A percentile compares a stretch with the other conserved stretches of the same genome.
Conservation (phyloP, 2,329 filamentous ascomycete species). For the Colletotrichum spinosum region DNA sequence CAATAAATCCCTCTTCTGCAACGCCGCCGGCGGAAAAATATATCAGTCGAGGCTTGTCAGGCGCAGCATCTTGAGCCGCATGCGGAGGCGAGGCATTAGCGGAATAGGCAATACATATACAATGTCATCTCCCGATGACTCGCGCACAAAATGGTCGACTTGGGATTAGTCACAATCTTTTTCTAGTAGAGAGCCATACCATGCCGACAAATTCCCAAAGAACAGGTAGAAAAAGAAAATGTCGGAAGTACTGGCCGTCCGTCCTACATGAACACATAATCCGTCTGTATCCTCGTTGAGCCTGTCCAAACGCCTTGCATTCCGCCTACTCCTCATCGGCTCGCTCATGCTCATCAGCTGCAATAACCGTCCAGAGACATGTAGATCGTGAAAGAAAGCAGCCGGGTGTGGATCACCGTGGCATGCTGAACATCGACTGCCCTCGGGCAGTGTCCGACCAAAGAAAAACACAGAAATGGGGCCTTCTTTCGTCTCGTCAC, state of each 20-base stretch:
- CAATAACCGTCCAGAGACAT: neutral
- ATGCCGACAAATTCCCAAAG: neutral
- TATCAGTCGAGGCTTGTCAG: too few species aligned
- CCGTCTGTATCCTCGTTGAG: too few species aligned
- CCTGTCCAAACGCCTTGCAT: slow-evolving; percentile 23
- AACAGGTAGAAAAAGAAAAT: slow-evolving; percentile 4
- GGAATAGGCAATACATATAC: too few species aligned
- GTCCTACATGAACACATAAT: too few species aligned
- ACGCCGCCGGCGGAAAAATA: slow-evolving; percentile 37
- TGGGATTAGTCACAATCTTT: slow-evolving; percentile 23
- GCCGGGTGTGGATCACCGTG: neutral
- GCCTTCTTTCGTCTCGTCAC: slow-evolving; percentile 13
- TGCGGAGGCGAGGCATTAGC: too few species aligned
- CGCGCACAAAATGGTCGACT: neutral
- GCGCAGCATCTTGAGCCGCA: too few species aligned
- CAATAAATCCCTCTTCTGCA: slow-evolving; percentile 31
- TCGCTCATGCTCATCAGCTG: slow-evolving; percentile 11
- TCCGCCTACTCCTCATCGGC: slow-evolving; percentile 15
- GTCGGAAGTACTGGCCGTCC: too few species aligned
- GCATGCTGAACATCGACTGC: neutral
- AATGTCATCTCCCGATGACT: too few species aligned
- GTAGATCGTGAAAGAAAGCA: slow-evolving; percentile 2
- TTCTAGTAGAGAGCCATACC: neutral
- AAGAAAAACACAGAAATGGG: slow-evolving; percentile 7
- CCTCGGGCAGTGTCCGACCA: slow-evolving; percentile 11